Evolutionary conservation across 2,329 filamentous ascomycete species (phyloP).

Genomic region (Bipolaris oryzae): DNA sequence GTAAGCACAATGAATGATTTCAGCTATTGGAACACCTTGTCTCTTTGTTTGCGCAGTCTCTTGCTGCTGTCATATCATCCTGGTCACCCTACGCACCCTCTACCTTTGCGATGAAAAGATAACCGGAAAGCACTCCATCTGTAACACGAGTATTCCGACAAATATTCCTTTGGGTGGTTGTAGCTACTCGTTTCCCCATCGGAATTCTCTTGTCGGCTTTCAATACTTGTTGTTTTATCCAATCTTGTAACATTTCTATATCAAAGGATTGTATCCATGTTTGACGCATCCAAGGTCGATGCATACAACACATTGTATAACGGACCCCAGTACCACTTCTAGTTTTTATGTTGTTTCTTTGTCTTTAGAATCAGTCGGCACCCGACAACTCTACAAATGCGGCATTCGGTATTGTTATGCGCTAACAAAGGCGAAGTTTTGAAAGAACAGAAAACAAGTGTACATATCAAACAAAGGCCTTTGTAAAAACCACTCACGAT

Average conservation of each 20-base stretch:
- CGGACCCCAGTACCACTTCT: no score
- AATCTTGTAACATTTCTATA: not conserved
- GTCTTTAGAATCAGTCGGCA: not conserved
- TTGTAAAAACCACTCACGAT: not conserved
- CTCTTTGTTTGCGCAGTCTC: not conserved
- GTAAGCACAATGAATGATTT: not conserved
- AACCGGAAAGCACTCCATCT: no score
- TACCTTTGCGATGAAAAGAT: not conserved
- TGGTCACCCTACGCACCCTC: not conserved
- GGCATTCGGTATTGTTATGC: not conserved
- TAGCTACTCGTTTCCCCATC: no score
- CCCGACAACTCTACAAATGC: not conserved
- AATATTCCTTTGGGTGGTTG: not conserved
- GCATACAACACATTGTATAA: no score
- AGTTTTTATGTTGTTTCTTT: not conserved
- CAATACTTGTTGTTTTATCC: not conserved
- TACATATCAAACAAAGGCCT: not conserved
- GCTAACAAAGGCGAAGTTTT: constrained; percentile 1
- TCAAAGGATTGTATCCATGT: no score
- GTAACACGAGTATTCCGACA: no score
- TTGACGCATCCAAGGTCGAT: no score
- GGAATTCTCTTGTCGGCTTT: not conserved
- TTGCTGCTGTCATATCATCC: not conserved
- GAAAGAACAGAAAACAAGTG: not conserved
- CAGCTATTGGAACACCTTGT: not conserved